These are phyloP conservation scores for Symmetrospora coprosmae DNA, from an alignment of 768 basidiomycete genomes.

Conservation along the genomic window DNA sequence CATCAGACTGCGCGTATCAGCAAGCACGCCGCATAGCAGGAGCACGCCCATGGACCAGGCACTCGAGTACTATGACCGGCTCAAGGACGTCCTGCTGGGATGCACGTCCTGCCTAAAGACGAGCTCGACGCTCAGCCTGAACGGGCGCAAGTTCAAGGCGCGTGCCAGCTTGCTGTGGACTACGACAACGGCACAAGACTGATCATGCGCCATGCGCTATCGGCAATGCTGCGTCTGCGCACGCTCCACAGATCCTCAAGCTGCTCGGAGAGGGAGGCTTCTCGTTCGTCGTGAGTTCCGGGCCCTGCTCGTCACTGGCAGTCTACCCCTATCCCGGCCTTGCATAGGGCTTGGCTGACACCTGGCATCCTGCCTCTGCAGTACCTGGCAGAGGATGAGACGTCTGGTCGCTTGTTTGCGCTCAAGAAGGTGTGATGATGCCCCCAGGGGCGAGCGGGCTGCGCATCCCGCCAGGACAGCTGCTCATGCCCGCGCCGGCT, in stretches of 20 bases:
- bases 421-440: slow-evolving; percentile 56
- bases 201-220: no score
- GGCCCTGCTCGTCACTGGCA: no score
- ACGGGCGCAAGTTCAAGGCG: slow-evolving; percentile 18
- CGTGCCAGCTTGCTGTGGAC: no score
- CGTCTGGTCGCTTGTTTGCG: slow-evolving; percentile 66
- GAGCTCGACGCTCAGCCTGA: slow-evolving; percentile 7
- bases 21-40: no score
- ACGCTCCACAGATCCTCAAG: slow-evolving; percentile 69
- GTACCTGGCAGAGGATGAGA: slow-evolving; percentile 35
- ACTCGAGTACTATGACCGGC: slow-evolving; percentile 4
- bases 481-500: background rate
- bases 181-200: no score
- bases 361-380: slow-evolving; percentile 33
- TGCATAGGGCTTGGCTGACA: slow-evolving; percentile 50
- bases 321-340: slow-evolving; percentile 33
- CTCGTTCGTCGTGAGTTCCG: slow-evolving; percentile 66
- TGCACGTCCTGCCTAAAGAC: slow-evolving; percentile 18
- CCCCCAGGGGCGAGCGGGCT: slow-evolving; percentile 29
- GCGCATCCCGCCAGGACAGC: background rate
- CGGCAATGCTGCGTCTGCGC: no score
- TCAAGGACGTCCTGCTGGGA: slow-evolving; percentile 3
- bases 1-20: no score
- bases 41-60: slow-evolving; percentile 1
- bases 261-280: slow-evolving; percentile 94